phyloP scores from a whole-genome alignment of 352 stramenopile genomes.

The Pythium brassicae region DNA sequence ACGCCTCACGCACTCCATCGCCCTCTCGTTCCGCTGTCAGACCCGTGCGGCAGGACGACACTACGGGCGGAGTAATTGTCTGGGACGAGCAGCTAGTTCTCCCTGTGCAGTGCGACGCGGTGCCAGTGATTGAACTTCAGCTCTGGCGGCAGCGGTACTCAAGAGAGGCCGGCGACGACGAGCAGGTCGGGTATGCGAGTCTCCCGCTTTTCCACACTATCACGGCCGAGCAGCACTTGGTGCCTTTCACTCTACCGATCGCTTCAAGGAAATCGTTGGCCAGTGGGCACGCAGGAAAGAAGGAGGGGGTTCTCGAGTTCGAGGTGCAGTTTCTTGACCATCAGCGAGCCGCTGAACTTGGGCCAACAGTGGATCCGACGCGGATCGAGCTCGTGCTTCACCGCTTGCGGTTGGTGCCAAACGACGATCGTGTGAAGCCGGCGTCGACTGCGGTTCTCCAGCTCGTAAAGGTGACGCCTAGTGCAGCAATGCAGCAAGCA shows the following conservation, averaged over 20 bases:
- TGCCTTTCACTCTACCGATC: slow-evolving; percentile 28
- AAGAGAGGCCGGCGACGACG: neutral
- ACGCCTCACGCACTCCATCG: neutral
- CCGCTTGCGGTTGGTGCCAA: slow-evolving; percentile 7
- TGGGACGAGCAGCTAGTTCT: slow-evolving; percentile 36
- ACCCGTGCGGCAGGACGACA: neutral
- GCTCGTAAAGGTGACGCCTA: neutral
- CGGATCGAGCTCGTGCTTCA: slow-evolving; percentile 23
- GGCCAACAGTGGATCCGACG: neutral
- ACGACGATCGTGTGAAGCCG: neutral
- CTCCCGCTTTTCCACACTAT: slow-evolving; percentile 26
- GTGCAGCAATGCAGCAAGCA: neutral
- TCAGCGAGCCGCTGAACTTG: neutral
- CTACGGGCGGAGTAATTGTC: slow-evolving; percentile 4
- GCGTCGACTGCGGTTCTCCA: slow-evolving; percentile 4
- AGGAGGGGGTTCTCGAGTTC: slow-evolving; percentile 19
- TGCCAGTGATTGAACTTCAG: slow-evolving; percentile 20
- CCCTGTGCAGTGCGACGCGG: slow-evolving; percentile 5
- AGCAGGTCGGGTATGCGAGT: slow-evolving; percentile 20
- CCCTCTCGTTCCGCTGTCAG: neutral
- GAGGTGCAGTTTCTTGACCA: slow-evolving; percentile 31
- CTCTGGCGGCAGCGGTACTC: slow-evolving; percentile 5
- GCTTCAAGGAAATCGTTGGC: neutral
- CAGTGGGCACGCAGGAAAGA: neutral
- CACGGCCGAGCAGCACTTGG: slow-evolving; percentile 21